Conservation (phyloP, 2,329 filamentous ascomycete genomes). For the Gyromitra esculenta region DNA sequence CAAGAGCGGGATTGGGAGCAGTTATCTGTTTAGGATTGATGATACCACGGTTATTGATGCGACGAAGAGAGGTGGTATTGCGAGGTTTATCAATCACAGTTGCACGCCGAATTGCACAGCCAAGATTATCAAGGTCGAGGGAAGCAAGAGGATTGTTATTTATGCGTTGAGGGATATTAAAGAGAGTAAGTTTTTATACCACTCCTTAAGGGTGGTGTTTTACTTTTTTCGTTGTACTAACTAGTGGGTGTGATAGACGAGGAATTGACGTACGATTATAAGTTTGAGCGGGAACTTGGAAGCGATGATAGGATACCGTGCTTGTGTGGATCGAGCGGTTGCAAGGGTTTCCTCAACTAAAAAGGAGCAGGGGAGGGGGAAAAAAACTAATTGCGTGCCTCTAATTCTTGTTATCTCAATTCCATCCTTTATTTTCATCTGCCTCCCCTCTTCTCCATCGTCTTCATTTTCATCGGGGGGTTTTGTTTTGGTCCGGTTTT, state of each 20-base stretch:
- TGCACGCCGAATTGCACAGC: conserved; percentile 98
- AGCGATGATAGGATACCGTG: conserved; percentile 96
- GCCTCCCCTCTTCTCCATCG: neutral
- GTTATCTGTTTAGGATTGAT: conserved; percentile 97
- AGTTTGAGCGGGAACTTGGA: conserved; percentile 97
- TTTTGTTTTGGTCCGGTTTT: conserved; percentile 35
- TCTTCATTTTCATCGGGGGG: conserved; percentile 17
- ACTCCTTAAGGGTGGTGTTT: conserved; percentile 39
- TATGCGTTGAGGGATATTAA: conserved; percentile 95
- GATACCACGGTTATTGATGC: conserved; percentile 98
- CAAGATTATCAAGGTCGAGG: conserved; percentile 99
- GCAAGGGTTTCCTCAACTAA: conserved; percentile 99
- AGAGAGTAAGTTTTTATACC: conserved; percentile 75
- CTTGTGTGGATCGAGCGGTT: conserved; percentile 92
- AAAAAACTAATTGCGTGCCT: conserved; percentile 33
- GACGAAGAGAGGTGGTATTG: conserved; percentile 97
- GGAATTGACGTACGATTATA: conserved; percentile 99
- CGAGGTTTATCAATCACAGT: conserved; percentile 97
- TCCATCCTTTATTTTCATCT: conserved; percentile 14
- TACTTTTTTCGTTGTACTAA: conserved; percentile 56
- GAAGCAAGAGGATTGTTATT: conserved; percentile 97
- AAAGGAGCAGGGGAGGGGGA: neutral
- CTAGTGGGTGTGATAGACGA: conserved; percentile 72
- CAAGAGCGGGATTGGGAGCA: conserved; percentile 95
- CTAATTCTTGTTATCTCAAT: conserved; percentile 25